Evolutionary conservation across 2,329 filamentous ascomycete genomes (phyloP).

Genomic region (Keithomyces neogunnii): DNA sequence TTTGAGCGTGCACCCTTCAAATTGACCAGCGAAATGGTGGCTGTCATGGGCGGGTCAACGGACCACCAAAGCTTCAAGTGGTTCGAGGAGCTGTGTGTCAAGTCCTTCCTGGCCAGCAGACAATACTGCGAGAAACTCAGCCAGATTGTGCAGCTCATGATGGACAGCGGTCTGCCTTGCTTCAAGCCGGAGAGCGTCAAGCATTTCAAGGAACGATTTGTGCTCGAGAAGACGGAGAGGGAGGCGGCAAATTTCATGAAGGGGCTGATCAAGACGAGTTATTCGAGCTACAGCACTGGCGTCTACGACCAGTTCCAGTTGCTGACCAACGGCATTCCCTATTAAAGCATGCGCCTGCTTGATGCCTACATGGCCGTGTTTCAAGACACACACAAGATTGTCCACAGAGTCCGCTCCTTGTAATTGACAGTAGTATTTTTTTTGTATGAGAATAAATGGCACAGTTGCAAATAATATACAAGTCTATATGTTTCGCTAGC

Average conservation of each 20-base stretch:
- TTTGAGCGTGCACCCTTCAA: constrained; percentile 99
- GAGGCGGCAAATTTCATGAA: constrained; percentile 95
- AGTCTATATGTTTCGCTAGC: neutral
- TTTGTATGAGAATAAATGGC: too few species aligned
- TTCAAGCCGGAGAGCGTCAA: constrained; percentile 95
- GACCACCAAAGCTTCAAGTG: constrained; percentile 84
- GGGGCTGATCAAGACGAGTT: constrained; percentile 81
- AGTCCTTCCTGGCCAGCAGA: constrained; percentile 82
- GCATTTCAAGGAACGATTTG: constrained; percentile 88
- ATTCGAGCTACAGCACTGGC: constrained; percentile 82
- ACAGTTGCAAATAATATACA: neutral
- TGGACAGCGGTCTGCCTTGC: constrained; percentile 90
- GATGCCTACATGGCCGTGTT: too few species aligned
- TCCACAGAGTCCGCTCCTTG: neutral
- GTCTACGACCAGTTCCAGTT: constrained; percentile 98
- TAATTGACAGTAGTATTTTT: neutral
- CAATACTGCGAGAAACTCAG: constrained; percentile 82
- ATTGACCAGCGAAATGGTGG: constrained; percentile 92
- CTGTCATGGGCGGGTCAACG: constrained; percentile 90
- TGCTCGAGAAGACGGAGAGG: constrained; percentile 80
- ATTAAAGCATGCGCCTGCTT: constrained; percentile 38
- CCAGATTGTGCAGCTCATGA: constrained; percentile 88
- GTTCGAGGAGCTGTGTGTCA: constrained; percentile 95
- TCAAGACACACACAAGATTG: too few species aligned
- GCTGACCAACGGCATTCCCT: constrained; percentile 94